Conservation (phyloP, 116 monocot genomes). For the Trichopus zeylanicus region DNA sequence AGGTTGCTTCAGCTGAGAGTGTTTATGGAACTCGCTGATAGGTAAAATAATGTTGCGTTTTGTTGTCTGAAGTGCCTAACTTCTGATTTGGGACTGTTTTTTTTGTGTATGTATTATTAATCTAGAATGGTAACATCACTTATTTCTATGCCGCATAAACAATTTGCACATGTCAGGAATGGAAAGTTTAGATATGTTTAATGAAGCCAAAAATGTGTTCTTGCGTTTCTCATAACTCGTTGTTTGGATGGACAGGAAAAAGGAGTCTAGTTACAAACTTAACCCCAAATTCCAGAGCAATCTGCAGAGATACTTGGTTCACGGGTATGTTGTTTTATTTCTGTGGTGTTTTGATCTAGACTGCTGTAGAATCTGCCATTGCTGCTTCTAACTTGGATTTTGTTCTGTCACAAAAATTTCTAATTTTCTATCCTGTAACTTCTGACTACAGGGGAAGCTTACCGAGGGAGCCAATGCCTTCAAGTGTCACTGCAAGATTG, state of each 20-base stretch:
- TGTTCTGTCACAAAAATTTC: too few species aligned
- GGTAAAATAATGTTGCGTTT: too few species aligned
- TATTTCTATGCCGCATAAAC: too few species aligned
- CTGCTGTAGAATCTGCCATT: too few species aligned
- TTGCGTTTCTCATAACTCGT: too few species aligned
- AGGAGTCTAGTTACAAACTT: constrained; percentile 68
- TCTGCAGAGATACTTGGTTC: constrained; percentile 58
- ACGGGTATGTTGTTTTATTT: constrained; percentile 42
- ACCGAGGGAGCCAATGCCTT: constrained; percentile 82
- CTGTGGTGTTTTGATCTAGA: not conserved
- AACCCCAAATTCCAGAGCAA: constrained; percentile 80
- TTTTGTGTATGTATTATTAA: not conserved
- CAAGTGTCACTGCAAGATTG: constrained; percentile 56
- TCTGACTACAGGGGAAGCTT: constrained; percentile 56
- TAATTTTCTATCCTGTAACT: not conserved
- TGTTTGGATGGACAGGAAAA: constrained; percentile 50
- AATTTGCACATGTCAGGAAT: too few species aligned
- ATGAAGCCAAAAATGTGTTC: too few species aligned
- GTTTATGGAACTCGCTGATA: constrained; percentile 71
- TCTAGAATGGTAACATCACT: not conserved
- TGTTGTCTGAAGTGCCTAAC: too few species aligned
- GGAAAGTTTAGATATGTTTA: not conserved
- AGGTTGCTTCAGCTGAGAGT: constrained; percentile 81
- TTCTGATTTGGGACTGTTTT: too few species aligned
- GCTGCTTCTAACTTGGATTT: too few species aligned